Conservation (phyloP, 345 rosid species). For the Eucalyptus urophylla region DNA sequence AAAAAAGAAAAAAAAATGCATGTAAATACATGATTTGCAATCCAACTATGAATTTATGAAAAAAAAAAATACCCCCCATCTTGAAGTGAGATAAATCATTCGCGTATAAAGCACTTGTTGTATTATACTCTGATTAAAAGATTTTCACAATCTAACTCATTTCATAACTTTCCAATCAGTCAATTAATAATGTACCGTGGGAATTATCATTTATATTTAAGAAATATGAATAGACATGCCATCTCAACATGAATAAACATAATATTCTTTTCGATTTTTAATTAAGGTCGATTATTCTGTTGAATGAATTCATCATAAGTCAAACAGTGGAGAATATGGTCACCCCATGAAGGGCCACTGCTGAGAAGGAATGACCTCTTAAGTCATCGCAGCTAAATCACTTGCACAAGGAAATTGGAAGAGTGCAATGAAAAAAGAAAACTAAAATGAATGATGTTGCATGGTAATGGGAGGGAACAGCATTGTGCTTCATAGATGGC, state of each 20-base stretch:
- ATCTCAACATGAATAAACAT: background rate
- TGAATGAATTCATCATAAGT: background rate
- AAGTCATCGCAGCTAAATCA: background rate
- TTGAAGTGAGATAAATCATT: background rate
- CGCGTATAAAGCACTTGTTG: background rate
- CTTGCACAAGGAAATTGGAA: background rate
- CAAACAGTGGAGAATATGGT: background rate
- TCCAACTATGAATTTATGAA: background rate
- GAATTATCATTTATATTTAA: background rate
- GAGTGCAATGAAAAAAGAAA: background rate
- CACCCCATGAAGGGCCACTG: background rate
- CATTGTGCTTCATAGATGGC: background rate
- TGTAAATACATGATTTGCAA: background rate
- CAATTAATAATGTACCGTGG: background rate
- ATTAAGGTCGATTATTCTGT: background rate
- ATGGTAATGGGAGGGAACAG: background rate
- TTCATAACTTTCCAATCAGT: background rate
- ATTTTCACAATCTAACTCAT: background rate
- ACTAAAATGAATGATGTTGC: background rate
- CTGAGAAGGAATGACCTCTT: background rate
- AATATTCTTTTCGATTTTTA: background rate
- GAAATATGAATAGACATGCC: background rate
- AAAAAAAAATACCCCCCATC: too few relatives aligned
- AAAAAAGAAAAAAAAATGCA: background rate
- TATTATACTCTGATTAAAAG: background rate